Evolutionary conservation across 306 rosid species (phyloP), one percentile per base, ranked within the genome.

Genomic region (Fagus sylvatica): DNA sequence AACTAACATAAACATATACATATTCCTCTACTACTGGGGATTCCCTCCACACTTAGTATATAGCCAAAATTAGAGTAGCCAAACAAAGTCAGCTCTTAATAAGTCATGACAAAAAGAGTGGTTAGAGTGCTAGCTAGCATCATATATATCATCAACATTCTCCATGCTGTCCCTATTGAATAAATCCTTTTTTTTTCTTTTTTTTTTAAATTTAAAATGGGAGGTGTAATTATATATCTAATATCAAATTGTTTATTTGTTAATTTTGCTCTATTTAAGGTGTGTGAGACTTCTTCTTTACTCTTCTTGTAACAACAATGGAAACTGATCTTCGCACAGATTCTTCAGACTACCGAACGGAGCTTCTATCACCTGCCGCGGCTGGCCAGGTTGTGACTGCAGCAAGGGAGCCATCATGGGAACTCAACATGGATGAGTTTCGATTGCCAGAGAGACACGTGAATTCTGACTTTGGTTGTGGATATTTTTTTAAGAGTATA

Each of bases 381-480:
- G 81, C 82, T 0, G 85, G 60, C n/a, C 84, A 75, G 78, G 71
- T 74, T 19, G 88, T 78, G 46, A 34, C 77, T 1, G 82, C 78
- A 87, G 74, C 90, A 16, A 84, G 85, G 7, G 91, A 87, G 51
- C 89, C 97, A 10, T 82, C 96, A 4, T 94, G 98, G 98, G 84
- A 94, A 82, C 92, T 94, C 85, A 92, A 80, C 40, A 84, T 94
- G 84, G 96, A 90, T 7, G 83, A 79, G 39, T 69, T 88, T 81
- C 86, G 54, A 6, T 82, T 88, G 53, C 97, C 97, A 3, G 82
- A 86, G 22, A 88, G 84, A 48, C 82, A 69, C 30, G 82, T 62
- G 82, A 79, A 79, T 8, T 79, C 96, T 81, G 87, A 78, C 59
- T 87, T 82, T 87, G 94, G 87, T 75, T 65, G 81, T 74, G 87